Conservation (phyloP, 495 filamentous ascomycete genomes). For the Cairneyella variabilis region DNA sequence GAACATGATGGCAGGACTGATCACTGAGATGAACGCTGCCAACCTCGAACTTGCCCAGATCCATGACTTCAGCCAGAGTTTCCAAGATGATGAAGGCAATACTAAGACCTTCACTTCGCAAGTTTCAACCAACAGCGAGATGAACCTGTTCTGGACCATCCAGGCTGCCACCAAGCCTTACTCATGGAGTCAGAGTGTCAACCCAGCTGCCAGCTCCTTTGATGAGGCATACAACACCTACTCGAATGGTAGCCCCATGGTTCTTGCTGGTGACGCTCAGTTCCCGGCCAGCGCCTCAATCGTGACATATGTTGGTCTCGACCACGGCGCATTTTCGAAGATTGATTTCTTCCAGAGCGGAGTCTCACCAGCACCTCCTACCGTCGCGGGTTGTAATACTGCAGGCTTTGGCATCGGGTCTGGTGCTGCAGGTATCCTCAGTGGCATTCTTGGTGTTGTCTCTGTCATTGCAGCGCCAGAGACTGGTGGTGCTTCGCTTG, state of each 20-base stretch:
- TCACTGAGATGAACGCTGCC: not conserved
- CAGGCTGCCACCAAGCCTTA: not conserved
- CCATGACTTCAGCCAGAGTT: not conserved
- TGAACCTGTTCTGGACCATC: constrained; percentile 1
- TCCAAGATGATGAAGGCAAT: not conserved
- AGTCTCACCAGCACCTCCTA: not conserved
- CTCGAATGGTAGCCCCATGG: too few species aligned
- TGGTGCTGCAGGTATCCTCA: not conserved
- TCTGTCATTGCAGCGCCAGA: not conserved
- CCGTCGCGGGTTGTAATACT: not conserved
- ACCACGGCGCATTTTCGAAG: not conserved
- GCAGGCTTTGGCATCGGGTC: not conserved
- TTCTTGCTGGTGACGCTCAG: not conserved
- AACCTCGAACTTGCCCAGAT: not conserved
- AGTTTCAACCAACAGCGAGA: not conserved
- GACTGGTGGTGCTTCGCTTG: not conserved
- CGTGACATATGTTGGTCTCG: not conserved
- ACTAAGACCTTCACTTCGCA: not conserved
- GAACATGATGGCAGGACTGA: not conserved
- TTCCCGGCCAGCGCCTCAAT: not conserved
- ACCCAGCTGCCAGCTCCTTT: not conserved
- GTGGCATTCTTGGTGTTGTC: not conserved
- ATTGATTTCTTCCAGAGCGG: not conserved
- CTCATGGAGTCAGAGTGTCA: not conserved
- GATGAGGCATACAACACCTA: not conserved